phyloP scores from a whole-genome alignment of 192 early-diverging fungal genomes.

The Lunasporangiospora selenospora region DNA sequence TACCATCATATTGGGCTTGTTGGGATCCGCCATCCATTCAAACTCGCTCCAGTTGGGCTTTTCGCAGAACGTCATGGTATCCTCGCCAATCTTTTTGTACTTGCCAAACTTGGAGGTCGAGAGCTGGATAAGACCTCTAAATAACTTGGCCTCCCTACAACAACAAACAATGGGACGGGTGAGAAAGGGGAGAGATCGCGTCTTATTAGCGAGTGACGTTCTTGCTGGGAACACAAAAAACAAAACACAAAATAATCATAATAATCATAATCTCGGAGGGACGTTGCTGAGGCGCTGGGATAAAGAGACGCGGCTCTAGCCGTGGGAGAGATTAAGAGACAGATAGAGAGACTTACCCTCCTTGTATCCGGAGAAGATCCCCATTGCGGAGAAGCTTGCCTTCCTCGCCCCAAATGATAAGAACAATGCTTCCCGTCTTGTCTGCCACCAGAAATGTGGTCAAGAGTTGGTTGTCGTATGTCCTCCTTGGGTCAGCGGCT shows the following conservation, averaged over 20 bases:
- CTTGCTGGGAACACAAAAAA: no score
- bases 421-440: conserved; percentile 59
- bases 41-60: conserved; percentile 49
- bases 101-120: conserved; percentile 59
- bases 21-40: conserved; percentile 27
- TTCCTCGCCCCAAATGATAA: conserved; percentile 65
- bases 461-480: conserved; percentile 58
- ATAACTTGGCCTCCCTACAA: conserved; percentile 55
- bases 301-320: no score
- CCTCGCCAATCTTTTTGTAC: conserved; percentile 64
- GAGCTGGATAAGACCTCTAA: conserved; percentile 61
- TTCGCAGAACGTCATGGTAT: conserved; percentile 46
- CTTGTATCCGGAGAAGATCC: conserved; percentile 64
- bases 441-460: conserved; percentile 70
- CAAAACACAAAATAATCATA: no score
- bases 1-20: conserved; percentile 22
- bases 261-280: no score
- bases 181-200: no score
- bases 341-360: conserved; percentile 51
- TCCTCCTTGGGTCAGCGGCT: conserved; percentile 51
- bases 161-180: neutral
- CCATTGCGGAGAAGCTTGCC: conserved; percentile 59
- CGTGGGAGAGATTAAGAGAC: no score
- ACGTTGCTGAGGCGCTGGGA: no score
- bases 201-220: no score